phyloP scores from a whole-genome alignment of 345 rosid species.

The Acer saccharum region DNA sequence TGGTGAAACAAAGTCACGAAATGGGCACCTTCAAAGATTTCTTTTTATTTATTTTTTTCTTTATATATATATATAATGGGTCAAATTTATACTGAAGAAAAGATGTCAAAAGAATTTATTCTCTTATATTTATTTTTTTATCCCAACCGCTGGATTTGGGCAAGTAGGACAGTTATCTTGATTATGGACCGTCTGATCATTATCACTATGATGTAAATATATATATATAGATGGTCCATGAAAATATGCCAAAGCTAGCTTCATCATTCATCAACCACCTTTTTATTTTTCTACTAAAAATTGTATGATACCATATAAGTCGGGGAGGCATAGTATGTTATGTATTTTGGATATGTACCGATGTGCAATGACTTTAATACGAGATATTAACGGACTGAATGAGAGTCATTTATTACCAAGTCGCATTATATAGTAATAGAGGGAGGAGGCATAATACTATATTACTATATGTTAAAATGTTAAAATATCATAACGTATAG shows the following conservation, averaged over 20 bases:
- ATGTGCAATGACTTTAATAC: too few species aligned
- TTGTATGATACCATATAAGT: background rate
- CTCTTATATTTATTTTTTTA: background rate
- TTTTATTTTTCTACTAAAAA: background rate
- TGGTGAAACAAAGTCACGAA: constrained; percentile 3
- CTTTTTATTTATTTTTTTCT: background rate
- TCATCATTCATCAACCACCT: background rate
- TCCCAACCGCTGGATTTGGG: constrained; percentile 16
- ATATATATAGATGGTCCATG: background rate
- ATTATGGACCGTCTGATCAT: background rate
- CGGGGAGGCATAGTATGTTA: too few species aligned
- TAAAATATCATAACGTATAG: too few species aligned
- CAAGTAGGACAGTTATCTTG: background rate
- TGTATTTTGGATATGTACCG: too few species aligned
- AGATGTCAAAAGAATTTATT: constrained; percentile 19
- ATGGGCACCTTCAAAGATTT: background rate
- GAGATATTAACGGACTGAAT: too few species aligned
- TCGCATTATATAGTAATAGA: too few species aligned
- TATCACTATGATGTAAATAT: background rate
- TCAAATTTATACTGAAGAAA: constrained; percentile 1
- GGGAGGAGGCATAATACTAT: too few species aligned
- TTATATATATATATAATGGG: background rate
- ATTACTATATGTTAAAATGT: too few species aligned
- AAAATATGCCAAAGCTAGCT: background rate
- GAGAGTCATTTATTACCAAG: too few species aligned